Evolutionary conservation across 331 rosid species (phyloP).

Genomic region (Arachis monticola): DNA sequence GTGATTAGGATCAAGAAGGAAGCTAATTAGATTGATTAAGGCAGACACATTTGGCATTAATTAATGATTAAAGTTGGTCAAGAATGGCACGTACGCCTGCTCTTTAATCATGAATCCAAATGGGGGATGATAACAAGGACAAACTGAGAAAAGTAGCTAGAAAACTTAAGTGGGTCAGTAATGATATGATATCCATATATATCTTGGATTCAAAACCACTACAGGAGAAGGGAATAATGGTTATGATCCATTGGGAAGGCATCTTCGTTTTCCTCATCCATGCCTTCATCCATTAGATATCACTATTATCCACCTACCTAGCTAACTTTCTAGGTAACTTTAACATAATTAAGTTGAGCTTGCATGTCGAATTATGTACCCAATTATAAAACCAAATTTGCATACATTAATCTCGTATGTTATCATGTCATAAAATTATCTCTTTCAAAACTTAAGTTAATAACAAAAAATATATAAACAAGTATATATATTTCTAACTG

Average conservation of each 20-base stretch:
- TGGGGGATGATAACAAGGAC: slow-evolving; percentile 8
- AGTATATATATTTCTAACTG: too few relatives aligned
- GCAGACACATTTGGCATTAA: background rate
- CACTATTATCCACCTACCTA: background rate
- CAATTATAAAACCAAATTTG: too few relatives aligned
- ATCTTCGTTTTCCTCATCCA: slow-evolving; percentile 12
- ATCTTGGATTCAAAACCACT: slow-evolving; percentile 33
- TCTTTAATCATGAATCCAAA: slow-evolving; percentile 33
- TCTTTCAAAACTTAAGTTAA: too few relatives aligned
- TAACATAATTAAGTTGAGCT: too few relatives aligned
- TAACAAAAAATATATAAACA: too few relatives aligned
- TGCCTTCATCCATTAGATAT: background rate
- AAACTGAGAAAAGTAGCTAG: slow-evolving; percentile 1
- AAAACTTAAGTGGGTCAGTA: slow-evolving; percentile 28
- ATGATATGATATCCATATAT: background rate
- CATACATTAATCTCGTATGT: too few relatives aligned
- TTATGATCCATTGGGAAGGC: slow-evolving; percentile 35
- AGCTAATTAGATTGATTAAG: background rate
- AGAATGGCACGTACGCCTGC: slow-evolving; percentile 12
- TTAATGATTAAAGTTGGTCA: slow-evolving; percentile 33
- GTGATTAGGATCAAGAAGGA: slow-evolving; percentile 5
- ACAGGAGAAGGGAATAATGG: slow-evolving; percentile 31
- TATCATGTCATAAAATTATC: too few relatives aligned
- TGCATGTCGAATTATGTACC: too few relatives aligned
- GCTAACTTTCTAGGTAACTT: background rate